Conservation (phyloP, 1,284 basidiomycete genomes). For the Cutaneotrichosporon daszewskae region DNA sequence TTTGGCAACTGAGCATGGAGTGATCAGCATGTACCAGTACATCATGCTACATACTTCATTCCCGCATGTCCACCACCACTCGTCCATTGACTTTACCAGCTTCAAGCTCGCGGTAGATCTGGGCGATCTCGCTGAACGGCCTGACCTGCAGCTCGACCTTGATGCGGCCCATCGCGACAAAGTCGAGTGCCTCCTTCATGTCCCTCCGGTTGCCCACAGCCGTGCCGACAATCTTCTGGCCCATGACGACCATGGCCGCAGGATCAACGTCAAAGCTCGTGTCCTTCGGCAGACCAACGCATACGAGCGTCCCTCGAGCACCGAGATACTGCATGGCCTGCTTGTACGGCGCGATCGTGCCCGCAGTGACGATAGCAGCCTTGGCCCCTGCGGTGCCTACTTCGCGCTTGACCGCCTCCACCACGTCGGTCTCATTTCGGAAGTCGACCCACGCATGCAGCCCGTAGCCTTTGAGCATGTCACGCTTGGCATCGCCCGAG, state of each 20-base stretch:
- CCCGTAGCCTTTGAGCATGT: neutral
- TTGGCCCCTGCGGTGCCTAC: no score
- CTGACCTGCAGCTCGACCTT: neutral
- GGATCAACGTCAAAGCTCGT: neutral
- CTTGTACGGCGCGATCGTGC: conserved; percentile 1
- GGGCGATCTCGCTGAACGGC: neutral
- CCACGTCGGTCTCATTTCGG: conserved; percentile 39
- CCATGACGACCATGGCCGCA: neutral
- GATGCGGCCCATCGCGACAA: conserved; percentile 1
- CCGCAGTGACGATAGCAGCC: neutral
- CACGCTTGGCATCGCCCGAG: conserved; percentile 21
- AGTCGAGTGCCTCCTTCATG: neutral
- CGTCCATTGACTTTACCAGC: neutral
- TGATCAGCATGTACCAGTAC: no score
- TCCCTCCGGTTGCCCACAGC: neutral
- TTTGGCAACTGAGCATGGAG: no score
- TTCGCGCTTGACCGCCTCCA: neutral
- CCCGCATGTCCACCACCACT: conserved; percentile 1
- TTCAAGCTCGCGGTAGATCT: neutral
- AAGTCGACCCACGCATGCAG: conserved; percentile 69
- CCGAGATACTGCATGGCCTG: conserved; percentile 1
- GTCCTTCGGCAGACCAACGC: neutral
- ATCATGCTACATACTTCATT: no score
- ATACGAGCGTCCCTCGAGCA: neutral
- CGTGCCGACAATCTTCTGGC: neutral